Evolutionary conservation across 352 stramenopile genomes (phyloP).

Genomic region (Phytophthora cactorum): DNA sequence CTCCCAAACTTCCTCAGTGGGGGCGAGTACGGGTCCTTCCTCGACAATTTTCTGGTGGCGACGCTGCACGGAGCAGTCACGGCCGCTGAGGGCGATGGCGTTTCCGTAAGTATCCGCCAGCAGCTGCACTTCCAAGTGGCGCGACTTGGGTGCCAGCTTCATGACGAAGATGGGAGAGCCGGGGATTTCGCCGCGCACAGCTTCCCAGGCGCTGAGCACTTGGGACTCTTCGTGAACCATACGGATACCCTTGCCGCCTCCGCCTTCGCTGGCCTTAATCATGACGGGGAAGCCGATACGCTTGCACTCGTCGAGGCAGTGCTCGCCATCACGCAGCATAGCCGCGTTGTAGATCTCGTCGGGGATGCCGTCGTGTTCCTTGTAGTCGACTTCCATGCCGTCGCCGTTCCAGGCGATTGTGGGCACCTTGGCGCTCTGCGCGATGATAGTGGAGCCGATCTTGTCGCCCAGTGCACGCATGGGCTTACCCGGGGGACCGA

Average conservation of each 20-base stretch:
- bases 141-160: conserved; percentile 96
- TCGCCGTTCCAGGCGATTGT: conserved; percentile 99
- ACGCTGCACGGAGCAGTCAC: conserved; percentile 99
- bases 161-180: conserved; percentile 99
- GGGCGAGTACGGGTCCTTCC: conserved; percentile 96
- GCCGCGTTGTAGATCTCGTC: conserved; percentile 94
- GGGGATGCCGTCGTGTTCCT: conserved; percentile 87
- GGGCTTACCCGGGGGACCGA: conserved; percentile 96
- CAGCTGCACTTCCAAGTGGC: conserved; percentile 99
- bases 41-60: conserved; percentile 99
- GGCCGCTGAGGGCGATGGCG: conserved; percentile 98
- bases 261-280: conserved; percentile 99
- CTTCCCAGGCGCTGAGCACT: conserved; percentile 95
- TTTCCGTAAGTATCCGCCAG: conserved; percentile 99
- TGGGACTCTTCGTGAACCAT: conserved; percentile 93
- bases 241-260: conserved; percentile 99
- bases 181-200: conserved; percentile 98
- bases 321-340: conserved; percentile 91
- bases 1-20: conserved; percentile 94
- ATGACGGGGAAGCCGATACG: conserved; percentile 99
- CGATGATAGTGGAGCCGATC: conserved; percentile 99
- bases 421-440: conserved; percentile 98
- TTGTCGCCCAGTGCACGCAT: conserved; percentile 99
- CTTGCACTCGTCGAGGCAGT: conserved; percentile 94
- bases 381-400: conserved; percentile 94